These are phyloP conservation scores for Rosa rugosa DNA, from an alignment of 306 rosid species.

Conservation along the genomic window DNA sequence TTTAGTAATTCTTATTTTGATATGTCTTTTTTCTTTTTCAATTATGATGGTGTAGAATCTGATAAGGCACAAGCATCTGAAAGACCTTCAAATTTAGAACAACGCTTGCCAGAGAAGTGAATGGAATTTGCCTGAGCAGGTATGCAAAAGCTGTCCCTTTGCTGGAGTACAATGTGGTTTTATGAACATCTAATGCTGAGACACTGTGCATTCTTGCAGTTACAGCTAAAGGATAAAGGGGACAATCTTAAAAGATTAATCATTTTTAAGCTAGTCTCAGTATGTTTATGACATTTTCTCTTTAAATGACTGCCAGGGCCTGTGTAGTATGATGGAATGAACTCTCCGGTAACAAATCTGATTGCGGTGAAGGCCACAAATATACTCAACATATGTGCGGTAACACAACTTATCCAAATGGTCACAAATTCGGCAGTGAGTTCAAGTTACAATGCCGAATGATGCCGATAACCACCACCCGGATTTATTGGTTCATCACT, in stretches of 20 bases:
- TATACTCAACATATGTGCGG: no score
- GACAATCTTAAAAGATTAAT: no score
- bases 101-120: slow-evolving; percentile 71
- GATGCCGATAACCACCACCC: no score
- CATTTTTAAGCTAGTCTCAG: no score
- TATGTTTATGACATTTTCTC: background rate
- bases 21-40: slow-evolving; percentile 12
- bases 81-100: slow-evolving; percentile 62
- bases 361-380: no score
- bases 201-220: background rate
- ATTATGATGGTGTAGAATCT: slow-evolving; percentile 68
- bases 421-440: no score
- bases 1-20: background rate
- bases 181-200: background rate
- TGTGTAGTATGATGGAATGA: background rate
- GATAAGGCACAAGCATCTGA: slow-evolving; percentile 77
- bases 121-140: slow-evolving; percentile 86
- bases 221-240: background rate
- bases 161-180: slow-evolving; percentile 5
- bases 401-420: no score
- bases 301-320: background rate
- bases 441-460: no score
- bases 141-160: slow-evolving; percentile 27
- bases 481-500: no score
- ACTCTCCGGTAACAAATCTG: no score